Base-by-base conservation (phyloP, 805 yeast genomes). In the Kodamaea kakaduensis region DNA sequence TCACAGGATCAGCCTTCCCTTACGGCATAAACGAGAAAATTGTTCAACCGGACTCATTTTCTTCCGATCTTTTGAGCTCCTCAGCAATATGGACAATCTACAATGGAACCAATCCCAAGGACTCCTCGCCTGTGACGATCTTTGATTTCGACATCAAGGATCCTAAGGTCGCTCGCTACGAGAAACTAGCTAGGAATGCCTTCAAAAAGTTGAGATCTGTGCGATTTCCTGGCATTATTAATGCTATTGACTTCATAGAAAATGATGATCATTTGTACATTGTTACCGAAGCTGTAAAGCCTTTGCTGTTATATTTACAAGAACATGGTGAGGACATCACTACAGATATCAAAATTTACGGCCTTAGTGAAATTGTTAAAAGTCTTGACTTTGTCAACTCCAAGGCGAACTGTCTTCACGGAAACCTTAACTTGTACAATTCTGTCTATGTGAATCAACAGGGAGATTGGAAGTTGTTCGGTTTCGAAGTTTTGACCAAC, bases 391-490 rank as follows among this genome's bases (percentile, higher is more conserved):
- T 74, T 40, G 64, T 84, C 32, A 80, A 81, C 44, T 64, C 58
- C 17, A 83, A 76, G 40, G 75, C 76, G 22, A 51, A 65, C 5
- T 74, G 81, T 17, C 62, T 82, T 5, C 82, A 84, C 50, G 90
- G 88, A 5, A 77, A 77, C 40, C 44, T 86, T 9, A 68, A 73
- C 39, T 31, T 53, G 8, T 45, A 61, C 13, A 65, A 73, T 25
- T 73, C 84, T 1, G 70, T 89, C 1, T 88, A 64, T 52, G 78
- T 85, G 10, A 81, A 75, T 36, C 33, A 36, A 9, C 72, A 68
- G 19, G 95, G 96, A 9, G 94, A 84, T 50, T 86, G 95, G 90
- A 81, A 77, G 40, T 53, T 89, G 17, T 83, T 84, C 40, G 95
- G 96, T 1, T 78, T 88, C 48, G 97, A 89, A 56, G 56, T 81